Evolutionary conservation across 129 eudicot genomes (phyloP), one percentile per base, ranked within the genome.

Genomic region (Artemisia argyi): DNA sequence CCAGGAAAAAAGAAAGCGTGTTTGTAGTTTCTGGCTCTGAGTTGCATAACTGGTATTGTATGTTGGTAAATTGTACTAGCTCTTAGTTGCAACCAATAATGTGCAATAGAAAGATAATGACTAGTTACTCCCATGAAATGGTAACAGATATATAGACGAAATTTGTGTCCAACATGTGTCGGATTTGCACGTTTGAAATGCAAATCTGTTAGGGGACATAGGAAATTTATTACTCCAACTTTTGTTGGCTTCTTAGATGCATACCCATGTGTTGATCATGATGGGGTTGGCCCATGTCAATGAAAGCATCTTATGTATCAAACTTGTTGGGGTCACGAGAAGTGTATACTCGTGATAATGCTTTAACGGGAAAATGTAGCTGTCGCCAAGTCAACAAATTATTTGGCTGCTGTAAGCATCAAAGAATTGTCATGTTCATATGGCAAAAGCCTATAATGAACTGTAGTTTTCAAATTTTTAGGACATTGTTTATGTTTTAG

Each of bases 211-310:
- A 55, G 82, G 77, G 72, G 76, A 71, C 82, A 77, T 61, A 28
- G 53, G 61, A 64, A 78, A 26, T 72, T 78, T 71, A 61, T 64
- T 78, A 12, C 35, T 64, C 16, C 18, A 71, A 78, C 47, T 63
- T 71, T 30, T 71, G 68, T 64, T 55, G 73, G 82, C 61, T 76
- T 68, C 1, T 49, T 18, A 51, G 24, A 12, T 67, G 80, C 54
- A 76, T 30, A 49, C 61, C 68, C 82, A 78, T 65, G 82, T 78
- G 82, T 63, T 71, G 72, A 53, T 78, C 67, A 71, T 18, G 61
- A 78, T 28, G 53, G 78, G 76, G 77, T 71, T 78, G 77, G 82
- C 72, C 77, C 77, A 52, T 78, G 73, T 52, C 72, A 39, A 4
- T 55, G 42, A 75, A 24, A 61, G 47, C 66, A 16, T 39, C 26